Base-by-base conservation (phyloP, 164 flowering plant species). In the Akebia trifoliata region DNA sequence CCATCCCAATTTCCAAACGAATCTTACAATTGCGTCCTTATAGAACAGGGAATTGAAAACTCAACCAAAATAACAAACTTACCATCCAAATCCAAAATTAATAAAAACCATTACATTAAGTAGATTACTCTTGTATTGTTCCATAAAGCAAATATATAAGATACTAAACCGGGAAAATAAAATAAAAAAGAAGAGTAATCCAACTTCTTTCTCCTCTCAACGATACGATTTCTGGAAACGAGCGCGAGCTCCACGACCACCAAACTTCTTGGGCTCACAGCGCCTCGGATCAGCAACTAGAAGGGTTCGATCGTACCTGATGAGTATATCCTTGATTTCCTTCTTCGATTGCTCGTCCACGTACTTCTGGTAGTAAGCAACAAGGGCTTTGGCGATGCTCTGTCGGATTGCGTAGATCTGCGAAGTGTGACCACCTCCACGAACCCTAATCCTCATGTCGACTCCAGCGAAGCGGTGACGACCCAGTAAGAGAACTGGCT, bases 241-340 rank as follows among this genome's bases (percentile, higher is more conserved):
- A 8, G 89, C 81, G 47, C 93, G 75, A 36, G 93, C 93, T 63
- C 93, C 93, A 60, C 86, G 84, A 28, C 94, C 94, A 44, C 89
- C 93, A 36, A 86, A 86, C 81, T 83, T 86, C 85, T 86, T 86
- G 21, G 93, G 90, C 84, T 86, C 90, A 62, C 94, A 86, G 43
- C 90, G 70, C 39, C 94, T 69, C 0, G 90, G 94, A 65, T 86
- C 90, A 15, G 90, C 90, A 6, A 86, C 93, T 6, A 86, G 90
- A 51, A 86, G 46, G 4, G 93, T 83, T 63, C 93, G 59, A 15
- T 86, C 93, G 54, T 86, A 86, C 61, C 90, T 55, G 6, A 80
- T 79, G 10, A 86, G 60, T 8, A 86, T 75, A 39, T 84, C 90
- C 77, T 84, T 86, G 58, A 86, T 84, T 71, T 84, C 90, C 80